A percentile compares a stretch with the other conserved stretches of the same genome.
phyloP scores from a whole-genome alignment of 352 stramenopile species.

The Phytophthora pisi region DNA sequence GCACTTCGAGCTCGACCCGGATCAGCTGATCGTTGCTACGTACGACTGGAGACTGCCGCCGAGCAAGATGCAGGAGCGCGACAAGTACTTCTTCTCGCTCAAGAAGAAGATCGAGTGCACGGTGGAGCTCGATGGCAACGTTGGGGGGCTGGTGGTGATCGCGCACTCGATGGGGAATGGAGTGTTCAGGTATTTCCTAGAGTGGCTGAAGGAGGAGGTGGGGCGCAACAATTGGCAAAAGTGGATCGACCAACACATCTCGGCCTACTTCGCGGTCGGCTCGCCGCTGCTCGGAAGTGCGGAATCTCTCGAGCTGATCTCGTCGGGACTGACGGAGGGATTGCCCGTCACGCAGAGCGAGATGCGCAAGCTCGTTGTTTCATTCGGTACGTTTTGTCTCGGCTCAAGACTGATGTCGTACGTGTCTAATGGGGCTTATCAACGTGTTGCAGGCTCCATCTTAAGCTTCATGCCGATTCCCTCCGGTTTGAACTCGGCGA shows the following conservation, averaged over 20 bases:
- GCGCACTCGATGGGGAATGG: conserved; percentile 85
- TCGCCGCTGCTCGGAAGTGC: conserved; percentile 74
- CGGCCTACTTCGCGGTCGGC: conserved; percentile 77
- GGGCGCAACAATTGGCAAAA: conserved; percentile 70
- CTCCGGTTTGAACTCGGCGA: conserved; percentile 48
- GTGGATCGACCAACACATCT: conserved; percentile 81
- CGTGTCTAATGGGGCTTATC: too few relatives aligned
- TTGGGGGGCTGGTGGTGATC: conserved; percentile 70
- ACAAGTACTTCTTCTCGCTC: conserved; percentile 77
- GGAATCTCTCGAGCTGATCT: conserved; percentile 72
- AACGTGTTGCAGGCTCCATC: conserved; percentile 52
- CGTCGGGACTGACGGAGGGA: conserved; percentile 64
- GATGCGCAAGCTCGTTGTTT: conserved; percentile 72
- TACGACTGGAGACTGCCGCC: conserved; percentile 87
- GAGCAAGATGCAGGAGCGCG: conserved; percentile 69
- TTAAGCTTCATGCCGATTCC: conserved; percentile 76
- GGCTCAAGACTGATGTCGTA: too few relatives aligned
- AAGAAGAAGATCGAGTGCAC: conserved; percentile 77
- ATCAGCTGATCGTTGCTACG: conserved; percentile 73
- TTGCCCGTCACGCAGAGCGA: conserved; percentile 70
- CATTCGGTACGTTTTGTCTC: conserved; percentile 52
- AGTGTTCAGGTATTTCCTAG: conserved; percentile 83
- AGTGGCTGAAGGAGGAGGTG: conserved; percentile 81
- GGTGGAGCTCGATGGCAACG: conserved; percentile 52
- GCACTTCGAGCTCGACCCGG: conserved; percentile 68